Percentiles rank a stretch among this genome's conserved stretches.
Conservation (phyloP, 1,284 basidiomycete genomes). For the Phenoliferia sp. region DNA sequence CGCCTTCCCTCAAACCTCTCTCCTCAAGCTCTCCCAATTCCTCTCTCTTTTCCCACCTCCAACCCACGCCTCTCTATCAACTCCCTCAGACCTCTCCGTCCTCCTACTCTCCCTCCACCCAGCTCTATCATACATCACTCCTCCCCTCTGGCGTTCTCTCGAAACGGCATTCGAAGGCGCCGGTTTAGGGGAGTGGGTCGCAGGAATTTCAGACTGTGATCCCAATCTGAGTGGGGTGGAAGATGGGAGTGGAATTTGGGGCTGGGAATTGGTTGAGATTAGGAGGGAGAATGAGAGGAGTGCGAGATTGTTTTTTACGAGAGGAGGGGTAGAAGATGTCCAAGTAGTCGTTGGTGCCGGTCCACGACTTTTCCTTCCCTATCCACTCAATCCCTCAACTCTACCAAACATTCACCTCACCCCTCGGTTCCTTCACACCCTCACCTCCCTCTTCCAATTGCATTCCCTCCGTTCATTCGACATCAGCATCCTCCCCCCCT, state of each 20-base stretch:
- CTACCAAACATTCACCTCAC: constrained; percentile 28
- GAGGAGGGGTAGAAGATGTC: constrained; percentile 2
- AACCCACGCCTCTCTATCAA: neutral
- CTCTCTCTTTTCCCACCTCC: constrained; percentile 23
- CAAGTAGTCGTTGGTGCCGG: constrained; percentile 12
- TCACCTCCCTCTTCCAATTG: constrained; percentile 41
- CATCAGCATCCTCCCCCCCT: constrained; percentile 19
- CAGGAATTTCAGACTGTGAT: constrained; percentile 11
- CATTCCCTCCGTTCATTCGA: constrained; percentile 37
- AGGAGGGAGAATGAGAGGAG: neutral
- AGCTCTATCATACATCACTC: constrained; percentile 9
- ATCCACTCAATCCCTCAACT: neutral
- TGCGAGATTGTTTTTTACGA: constrained; percentile 9
- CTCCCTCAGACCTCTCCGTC: constrained; percentile 1
- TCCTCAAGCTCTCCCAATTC: constrained; percentile 24
- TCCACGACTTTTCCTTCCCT: constrained; percentile 9
- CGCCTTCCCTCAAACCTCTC: constrained; percentile 26
- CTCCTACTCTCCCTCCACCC: constrained; percentile 22
- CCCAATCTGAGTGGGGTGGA: neutral
- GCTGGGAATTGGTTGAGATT: constrained; percentile 11
- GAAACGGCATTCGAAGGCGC: constrained; percentile 10
- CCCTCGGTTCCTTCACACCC: constrained; percentile 39
- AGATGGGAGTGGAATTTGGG: constrained; percentile 12
- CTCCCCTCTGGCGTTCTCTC: constrained; percentile 3
- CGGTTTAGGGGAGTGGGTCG: constrained; percentile 9